phyloP scores from a whole-genome alignment of 208 protist genomes.

The Trypanosoma rangeli region DNA sequence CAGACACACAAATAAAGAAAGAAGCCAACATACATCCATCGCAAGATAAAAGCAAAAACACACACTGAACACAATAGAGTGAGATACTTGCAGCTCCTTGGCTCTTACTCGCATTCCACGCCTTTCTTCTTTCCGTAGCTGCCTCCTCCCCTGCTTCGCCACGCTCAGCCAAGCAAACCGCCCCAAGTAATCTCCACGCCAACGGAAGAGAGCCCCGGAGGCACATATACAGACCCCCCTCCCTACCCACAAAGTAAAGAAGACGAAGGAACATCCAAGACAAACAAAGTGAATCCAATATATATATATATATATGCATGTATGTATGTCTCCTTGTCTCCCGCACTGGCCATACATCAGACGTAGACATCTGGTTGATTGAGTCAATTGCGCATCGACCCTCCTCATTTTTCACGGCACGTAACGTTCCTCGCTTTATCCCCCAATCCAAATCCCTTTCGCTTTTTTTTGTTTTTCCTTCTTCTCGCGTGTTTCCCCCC shows the following conservation, averaged over 20 bases:
- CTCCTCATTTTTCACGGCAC: neutral
- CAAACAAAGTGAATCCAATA: neutral
- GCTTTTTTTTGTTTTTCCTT: too few relatives aligned
- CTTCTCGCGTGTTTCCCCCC: too few relatives aligned
- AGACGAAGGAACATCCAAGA: neutral
- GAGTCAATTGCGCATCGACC: neutral
- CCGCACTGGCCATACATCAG: neutral
- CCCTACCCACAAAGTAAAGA: neutral
- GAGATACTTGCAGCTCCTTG: neutral
- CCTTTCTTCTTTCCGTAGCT: neutral
- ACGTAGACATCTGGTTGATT: neutral
- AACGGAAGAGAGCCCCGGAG: neutral
- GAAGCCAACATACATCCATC: neutral
- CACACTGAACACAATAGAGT: neutral
- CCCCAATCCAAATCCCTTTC: neutral
- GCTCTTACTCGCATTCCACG: neutral
- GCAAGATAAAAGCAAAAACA: neutral
- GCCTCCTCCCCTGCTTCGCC: neutral
- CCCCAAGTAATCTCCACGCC: neutral
- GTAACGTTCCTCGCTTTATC: neutral
- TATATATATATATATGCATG: neutral
- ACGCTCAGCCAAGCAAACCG: neutral
- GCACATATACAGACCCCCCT: neutral
- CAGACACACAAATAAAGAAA: neutral
- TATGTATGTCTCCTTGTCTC: neutral